Percentiles rank a stretch among this genome's conserved stretches.
These are phyloP conservation scores for Saposhnikovia divaricata DNA, from an alignment of 129 eudicot species.

Conservation along the genomic window DNA sequence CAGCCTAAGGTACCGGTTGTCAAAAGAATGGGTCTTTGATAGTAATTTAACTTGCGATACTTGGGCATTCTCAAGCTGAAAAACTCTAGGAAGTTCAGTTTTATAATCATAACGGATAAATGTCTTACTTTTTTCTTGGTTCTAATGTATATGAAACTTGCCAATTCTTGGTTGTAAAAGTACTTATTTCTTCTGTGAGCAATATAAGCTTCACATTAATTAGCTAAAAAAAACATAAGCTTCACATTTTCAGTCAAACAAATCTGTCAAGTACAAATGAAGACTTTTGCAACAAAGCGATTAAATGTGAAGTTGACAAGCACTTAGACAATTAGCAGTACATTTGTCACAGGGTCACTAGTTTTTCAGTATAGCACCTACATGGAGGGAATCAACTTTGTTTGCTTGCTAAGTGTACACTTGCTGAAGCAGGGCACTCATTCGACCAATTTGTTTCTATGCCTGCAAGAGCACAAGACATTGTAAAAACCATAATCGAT, in stretches of 20 bases:
- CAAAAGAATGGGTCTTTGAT: no score
- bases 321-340: not conserved
- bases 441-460: slow-evolving; percentile 19
- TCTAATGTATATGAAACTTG: no score
- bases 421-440: slow-evolving; percentile 17
- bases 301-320: not conserved
- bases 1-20: no score
- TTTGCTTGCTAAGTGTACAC: not conserved
- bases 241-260: not conserved
- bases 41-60: not conserved
- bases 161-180: not conserved
- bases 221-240: no score
- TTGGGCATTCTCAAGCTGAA: not conserved
- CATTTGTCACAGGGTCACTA: not conserved
- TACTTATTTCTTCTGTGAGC: not conserved
- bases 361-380: not conserved
- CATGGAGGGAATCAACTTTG: not conserved
- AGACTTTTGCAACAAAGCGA: not conserved
- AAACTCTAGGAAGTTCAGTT: no score
- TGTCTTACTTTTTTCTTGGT: no score
- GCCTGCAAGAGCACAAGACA: slow-evolving; percentile 34
- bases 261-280: not conserved
- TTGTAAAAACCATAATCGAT: slow-evolving; percentile 30
- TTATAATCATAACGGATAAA: no score
- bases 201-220: no score